These are phyloP conservation scores for Eucalyptus rudis DNA, from an alignment of 345 rosid species.

Conservation along the genomic window DNA sequence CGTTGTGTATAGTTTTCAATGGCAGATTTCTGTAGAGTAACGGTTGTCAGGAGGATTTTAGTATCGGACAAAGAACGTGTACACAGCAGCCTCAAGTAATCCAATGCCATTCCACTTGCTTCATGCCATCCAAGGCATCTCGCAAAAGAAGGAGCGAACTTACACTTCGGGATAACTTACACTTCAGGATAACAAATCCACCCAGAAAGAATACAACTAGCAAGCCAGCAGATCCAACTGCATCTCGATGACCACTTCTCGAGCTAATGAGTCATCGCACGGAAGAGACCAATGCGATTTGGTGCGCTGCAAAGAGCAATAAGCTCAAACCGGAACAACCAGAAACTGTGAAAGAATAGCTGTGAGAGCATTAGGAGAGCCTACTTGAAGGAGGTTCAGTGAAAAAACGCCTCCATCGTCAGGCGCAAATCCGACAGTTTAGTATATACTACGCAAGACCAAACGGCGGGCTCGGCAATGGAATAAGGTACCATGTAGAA, in stretches of 20 bases:
- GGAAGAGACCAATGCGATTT: conserved; percentile 78
- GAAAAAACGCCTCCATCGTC: too few species aligned
- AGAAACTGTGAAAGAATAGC: background rate
- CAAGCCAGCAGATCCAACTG: conserved; percentile 62
- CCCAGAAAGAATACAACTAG: conserved; percentile 58
- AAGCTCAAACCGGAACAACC: conserved; percentile 77
- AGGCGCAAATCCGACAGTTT: too few species aligned
- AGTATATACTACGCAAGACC: too few species aligned
- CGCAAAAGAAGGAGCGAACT: background rate
- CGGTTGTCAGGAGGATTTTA: background rate
- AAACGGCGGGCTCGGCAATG: too few species aligned
- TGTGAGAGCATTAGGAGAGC: background rate
- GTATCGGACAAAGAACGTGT: background rate
- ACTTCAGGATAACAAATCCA: conserved; percentile 62
- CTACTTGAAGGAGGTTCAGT: too few species aligned
- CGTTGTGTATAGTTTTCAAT: conserved; percentile 32
- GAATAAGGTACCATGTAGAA: too few species aligned
- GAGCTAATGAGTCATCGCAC: conserved; percentile 62
- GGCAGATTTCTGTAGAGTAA: conserved; percentile 34
- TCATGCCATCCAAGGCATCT: background rate
- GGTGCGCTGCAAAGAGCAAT: conserved; percentile 58
- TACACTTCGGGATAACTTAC: conserved; percentile 58
- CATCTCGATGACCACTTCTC: conserved; percentile 74
- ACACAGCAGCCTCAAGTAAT: background rate
- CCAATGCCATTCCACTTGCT: background rate